Conservation (phyloP, 2,329 filamentous ascomycete genomes). For the Aspergillus calidoustus region DNA sequence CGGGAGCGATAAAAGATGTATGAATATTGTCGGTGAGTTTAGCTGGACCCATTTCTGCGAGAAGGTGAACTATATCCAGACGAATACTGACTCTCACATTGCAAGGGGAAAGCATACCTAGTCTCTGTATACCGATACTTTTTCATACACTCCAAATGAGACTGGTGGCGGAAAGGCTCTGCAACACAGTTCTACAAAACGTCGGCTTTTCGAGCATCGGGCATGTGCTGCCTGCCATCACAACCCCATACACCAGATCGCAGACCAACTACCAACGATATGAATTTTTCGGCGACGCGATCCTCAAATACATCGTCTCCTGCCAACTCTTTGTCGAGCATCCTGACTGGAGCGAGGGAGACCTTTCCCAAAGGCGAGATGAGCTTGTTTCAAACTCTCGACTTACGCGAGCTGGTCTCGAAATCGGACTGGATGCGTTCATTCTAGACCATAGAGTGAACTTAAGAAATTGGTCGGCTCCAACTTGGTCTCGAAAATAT, state of each 20-base stretch:
- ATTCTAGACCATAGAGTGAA: neutral
- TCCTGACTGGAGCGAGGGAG: neutral
- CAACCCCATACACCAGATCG: neutral
- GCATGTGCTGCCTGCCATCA: neutral
- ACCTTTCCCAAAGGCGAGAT: neutral
- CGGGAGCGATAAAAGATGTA: too few species aligned
- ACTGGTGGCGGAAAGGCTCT: neutral
- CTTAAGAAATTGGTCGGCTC: neutral
- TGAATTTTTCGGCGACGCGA: neutral
- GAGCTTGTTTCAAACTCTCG: neutral
- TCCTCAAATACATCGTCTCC: neutral
- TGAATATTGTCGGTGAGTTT: too few species aligned
- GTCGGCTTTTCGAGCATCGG: neutral
- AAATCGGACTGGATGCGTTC: neutral
- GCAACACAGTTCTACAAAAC: neutral
- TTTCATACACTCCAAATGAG: neutral
- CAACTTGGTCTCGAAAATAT: neutral
- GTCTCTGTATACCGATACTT: neutral
- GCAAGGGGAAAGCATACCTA: neutral
- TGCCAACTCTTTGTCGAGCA: conserved; percentile 5
- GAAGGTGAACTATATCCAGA: too few species aligned
- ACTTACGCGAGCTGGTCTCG: neutral
- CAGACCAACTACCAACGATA: neutral
- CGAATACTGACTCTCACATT: too few species aligned
- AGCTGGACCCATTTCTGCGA: too few species aligned